Base-by-base conservation (phyloP, 2,329 filamentous ascomycete species). In the Verticillium nubilum region DNA sequence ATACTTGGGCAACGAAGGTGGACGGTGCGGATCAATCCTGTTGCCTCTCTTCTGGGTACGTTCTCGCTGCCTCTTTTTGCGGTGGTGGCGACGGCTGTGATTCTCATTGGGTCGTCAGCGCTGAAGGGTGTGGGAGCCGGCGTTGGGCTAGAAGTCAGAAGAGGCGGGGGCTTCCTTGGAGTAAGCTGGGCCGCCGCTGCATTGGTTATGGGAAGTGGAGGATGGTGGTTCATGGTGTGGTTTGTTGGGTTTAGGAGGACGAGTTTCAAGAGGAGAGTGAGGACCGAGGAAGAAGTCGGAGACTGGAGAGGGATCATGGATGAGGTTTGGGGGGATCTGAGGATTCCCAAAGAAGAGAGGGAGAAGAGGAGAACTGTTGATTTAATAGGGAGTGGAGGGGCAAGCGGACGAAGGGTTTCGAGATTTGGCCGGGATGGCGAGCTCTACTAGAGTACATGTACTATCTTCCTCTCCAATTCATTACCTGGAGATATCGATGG, bases 161-260 rank as follows among this genome's bases (percentile, higher is more conserved):
- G 52, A 12, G 66, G 66, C 9, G 52, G 47, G 3, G 26, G 53
- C 1, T 66, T 65, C 33, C 35, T 68, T 1, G 64, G 61, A 19
- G 61, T 67, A 55, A 28, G 60, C 4, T 68, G 65, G 66, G 61
- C 63, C 5, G 59, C 63, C 0, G 61, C 65, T 10, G 64, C 62
- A 1, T 57, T 66, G 4, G 53, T 61, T 0, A 28, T 55, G 53
- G 27, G 60, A 0, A 60, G 62, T 2, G 60, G 57, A 1, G 17
- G 25, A 7, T 67, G 64, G 31, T 68, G 67, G 67, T 64, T 65
- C 52, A 37, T 54, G 25, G 58, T 68, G 2, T 68, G 67, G 67
- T 67, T 68, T 15, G 65, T 68, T 7, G 63, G 65, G 57, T 64
- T 66, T 35, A 60, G 67, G 10, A 28, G 59, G 17, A 65, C 62